Conservation (phyloP, 768 basidiomycete genomes). For the Cubamyces lactineus region DNA sequence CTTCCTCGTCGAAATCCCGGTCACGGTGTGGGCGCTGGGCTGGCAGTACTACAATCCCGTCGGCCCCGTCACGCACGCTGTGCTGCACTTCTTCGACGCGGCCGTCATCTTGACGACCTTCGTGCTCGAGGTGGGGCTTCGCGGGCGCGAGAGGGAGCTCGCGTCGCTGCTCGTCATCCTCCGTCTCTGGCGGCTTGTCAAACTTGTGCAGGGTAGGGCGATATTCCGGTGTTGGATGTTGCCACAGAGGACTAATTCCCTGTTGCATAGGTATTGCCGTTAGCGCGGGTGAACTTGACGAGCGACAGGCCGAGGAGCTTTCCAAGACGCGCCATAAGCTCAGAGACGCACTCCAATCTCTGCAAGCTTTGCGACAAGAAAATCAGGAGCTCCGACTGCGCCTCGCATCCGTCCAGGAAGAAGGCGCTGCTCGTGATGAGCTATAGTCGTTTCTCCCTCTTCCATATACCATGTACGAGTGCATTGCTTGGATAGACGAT, state of each 20-base stretch:
- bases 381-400: slow-evolving; percentile 49
- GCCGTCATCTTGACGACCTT: slow-evolving; percentile 74
- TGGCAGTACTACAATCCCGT: slow-evolving; percentile 63
- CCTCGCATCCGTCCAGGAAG: slow-evolving; percentile 16
- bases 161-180: slow-evolving; percentile 70
- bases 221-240: neutral
- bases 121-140: slow-evolving; percentile 67
- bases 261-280: slow-evolving; percentile 64
- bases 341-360: slow-evolving; percentile 38
- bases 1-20: slow-evolving; percentile 79
- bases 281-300: slow-evolving; percentile 71
- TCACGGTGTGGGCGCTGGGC: slow-evolving; percentile 70
- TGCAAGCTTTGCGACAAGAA: slow-evolving; percentile 53
- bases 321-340: slow-evolving; percentile 53
- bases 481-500: too few relatives aligned
- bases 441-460: neutral
- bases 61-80: slow-evolving; percentile 53
- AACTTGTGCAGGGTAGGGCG: slow-evolving; percentile 62
- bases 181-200: slow-evolving; percentile 81
- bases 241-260: too few relatives aligned
- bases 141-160: slow-evolving; percentile 71
- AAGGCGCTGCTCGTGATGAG: neutral
- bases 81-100: slow-evolving; percentile 76
- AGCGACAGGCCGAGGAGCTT: slow-evolving; percentile 53
- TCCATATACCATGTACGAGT: neutral